Conservation (phyloP, 2,329 filamentous ascomycete genomes). For the Diaporthe ilicicola region DNA sequence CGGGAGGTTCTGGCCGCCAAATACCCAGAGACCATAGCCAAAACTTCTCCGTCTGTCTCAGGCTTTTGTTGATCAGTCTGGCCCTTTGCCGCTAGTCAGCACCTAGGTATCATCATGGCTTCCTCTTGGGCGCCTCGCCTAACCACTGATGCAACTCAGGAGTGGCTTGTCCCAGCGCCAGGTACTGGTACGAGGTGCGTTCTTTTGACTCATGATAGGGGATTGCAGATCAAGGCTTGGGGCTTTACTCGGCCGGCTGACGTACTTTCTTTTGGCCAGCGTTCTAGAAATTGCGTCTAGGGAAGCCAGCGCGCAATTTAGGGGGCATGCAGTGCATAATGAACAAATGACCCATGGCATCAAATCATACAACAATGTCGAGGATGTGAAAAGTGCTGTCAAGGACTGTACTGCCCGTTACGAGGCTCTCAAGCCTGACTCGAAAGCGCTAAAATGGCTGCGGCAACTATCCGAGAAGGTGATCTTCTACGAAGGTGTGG, state of each 20-base stretch:
- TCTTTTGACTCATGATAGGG: background rate
- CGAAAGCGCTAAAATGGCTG: background rate
- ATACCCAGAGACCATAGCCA: no score
- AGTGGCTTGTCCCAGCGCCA: background rate
- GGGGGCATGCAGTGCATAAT: background rate
- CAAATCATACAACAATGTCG: background rate
- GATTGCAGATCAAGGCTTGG: no score
- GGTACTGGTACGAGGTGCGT: background rate
- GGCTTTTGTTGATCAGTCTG: no score
- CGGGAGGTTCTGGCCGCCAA: no score
- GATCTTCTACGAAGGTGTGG: background rate
- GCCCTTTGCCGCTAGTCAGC: no score
- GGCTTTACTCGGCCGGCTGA: background rate
- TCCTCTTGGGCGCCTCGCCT: background rate
- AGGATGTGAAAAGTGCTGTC: background rate
- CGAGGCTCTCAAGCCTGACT: background rate
- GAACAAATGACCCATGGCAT: no score
- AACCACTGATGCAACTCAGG: background rate
- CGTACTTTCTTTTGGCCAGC: background rate
- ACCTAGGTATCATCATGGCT: background rate
- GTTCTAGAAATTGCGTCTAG: background rate
- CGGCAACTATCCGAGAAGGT: background rate
- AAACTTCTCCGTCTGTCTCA: no score
- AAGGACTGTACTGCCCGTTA: background rate
- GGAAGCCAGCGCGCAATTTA: background rate